Evolutionary conservation across 768 basidiomycete genomes (phyloP), one percentile per base, ranked within the genome.

Genomic region (Tylopilus intermedius): DNA sequence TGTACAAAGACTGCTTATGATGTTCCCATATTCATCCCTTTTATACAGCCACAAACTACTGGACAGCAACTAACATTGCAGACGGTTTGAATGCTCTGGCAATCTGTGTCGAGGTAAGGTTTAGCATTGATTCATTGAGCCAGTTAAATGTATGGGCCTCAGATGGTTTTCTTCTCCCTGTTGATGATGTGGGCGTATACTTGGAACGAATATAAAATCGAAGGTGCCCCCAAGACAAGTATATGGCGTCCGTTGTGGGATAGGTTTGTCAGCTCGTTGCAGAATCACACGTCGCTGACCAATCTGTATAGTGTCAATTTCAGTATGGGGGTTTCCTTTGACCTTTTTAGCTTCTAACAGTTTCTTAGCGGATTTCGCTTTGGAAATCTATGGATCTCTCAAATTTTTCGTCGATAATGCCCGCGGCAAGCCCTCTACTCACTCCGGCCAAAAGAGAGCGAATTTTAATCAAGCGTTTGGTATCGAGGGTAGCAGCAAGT

Each of bases 121-220:
- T 37, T 18, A 48, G 26, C 15, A 0, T 6, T 32, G n/a, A 41
- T 11, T 15, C n/a, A 11, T 48, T 26, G 35, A 42, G 24, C 27
- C 24, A 37, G 53, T 54, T 61, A 49, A 50, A 49, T 18, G 29
- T 5, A 7, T 13, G 14, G 32, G 21, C 46, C 45, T 2, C 56
- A 90, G 88, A 94, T 94, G 91, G 82, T 92, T 42, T 72, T 91
- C 63, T 93, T 94, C 65, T 73, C 90, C 4, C 42, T 66, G 0
- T 66, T 86, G 42, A 94, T 94, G 87, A 78, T 80, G 73, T 94
- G 88, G 88, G 87, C 92, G 0, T 95, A 93, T 65, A 77, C 76
- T 9, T 74, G 76, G 57, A 75, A 70, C 0, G 91, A 93, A 59
- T 94, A 94, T 70, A 69, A 62, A n/a, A 56, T 71, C 27, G 57